Evolutionary conservation across 805 yeast genomes (phyloP), one percentile per base, ranked within the genome.

Genomic region (Kodamaea neixiangensis): DNA sequence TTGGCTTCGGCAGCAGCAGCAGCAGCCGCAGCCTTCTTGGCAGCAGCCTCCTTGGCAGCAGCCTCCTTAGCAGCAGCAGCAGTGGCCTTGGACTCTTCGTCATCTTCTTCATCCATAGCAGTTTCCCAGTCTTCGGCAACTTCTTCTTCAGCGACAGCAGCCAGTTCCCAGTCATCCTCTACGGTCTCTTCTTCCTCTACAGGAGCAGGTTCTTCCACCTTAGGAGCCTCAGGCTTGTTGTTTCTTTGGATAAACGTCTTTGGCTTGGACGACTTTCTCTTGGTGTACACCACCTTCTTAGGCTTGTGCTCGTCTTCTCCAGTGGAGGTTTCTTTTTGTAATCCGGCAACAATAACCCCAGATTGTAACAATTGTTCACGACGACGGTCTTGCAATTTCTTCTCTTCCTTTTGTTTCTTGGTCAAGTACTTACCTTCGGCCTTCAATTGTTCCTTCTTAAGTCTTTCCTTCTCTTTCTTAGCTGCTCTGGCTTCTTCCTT

Each of bases 391-490:
- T 85, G 81, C 38, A 85, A 70, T 48, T 85, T 89, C 74, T 89
- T 88, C 67, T 91, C 96, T 70, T 91, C 97, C 72, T 88, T 90
- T 78, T 94, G 99, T 67, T 92, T 93, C 76, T 89, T 94, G 53
- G 97, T 88, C 65, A 94, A 74, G 49, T 86, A 83, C 67, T 94
- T 94, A 64, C 99, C 99, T 72, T 93, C 97, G 33, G 97, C 94
- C 73, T 89, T 89, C 68, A 94, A 82, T 73, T 89, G 93, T 63
- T 94, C 99, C 58, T 82, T 86, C 77, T 87, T 91, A 53, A 80
- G 79, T 72, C 80, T 87, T 63, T 93, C 97, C 67, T 83, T 88
- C 71, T 94, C 99, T 63, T 85, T 89, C 81, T 88, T 93, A 10
- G 76, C 78, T 37, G 73, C 79, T 59, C 71, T 76, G 50, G 78